Percentiles rank a stretch among this genome's conserved stretches.
Conservation (phyloP, 306 rosid genomes). For the Sindora glabra region DNA sequence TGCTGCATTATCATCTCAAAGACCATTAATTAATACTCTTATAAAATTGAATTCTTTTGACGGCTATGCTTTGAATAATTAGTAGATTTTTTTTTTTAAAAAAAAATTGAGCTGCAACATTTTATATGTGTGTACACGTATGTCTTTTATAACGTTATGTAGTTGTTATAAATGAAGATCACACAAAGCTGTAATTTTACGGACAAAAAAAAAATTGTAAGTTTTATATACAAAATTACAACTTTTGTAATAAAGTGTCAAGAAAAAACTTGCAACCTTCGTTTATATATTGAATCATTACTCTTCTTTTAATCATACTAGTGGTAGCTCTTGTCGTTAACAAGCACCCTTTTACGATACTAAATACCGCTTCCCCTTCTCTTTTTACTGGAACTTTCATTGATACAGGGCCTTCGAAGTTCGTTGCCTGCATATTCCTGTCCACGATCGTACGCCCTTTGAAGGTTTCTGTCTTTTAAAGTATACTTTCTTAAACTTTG, state of each 20-base stretch:
- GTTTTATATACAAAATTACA: too few relatives aligned
- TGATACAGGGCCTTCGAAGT: constrained; percentile 78
- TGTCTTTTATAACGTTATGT: too few relatives aligned
- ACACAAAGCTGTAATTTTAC: too few relatives aligned
- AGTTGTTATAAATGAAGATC: too few relatives aligned
- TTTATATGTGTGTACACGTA: too few relatives aligned
- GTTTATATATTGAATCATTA: too few relatives aligned
- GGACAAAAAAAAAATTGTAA: too few relatives aligned
- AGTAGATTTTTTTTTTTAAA: not conserved
- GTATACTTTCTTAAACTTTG: not conserved
- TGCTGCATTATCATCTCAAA: constrained; percentile 19
- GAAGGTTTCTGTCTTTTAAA: constrained; percentile 55
- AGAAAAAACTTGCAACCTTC: too few relatives aligned
- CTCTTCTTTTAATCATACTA: too few relatives aligned
- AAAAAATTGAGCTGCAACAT: too few relatives aligned
- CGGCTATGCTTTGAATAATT: too few relatives aligned
- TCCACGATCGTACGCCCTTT: constrained; percentile 73
- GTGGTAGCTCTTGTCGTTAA: not conserved
- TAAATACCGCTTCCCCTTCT: not conserved
- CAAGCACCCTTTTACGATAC: not conserved
- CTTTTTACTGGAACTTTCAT: not conserved
- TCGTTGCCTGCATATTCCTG: constrained; percentile 86
- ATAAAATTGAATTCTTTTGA: not conserved
- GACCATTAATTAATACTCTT: not conserved
- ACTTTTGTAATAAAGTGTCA: too few relatives aligned